A percentile compares a stretch with the other conserved stretches of the same genome.
These are phyloP conservation scores for Diaporthe helianthi DNA, from an alignment of 2,329 filamentous ascomycete species.

Conservation along the genomic window DNA sequence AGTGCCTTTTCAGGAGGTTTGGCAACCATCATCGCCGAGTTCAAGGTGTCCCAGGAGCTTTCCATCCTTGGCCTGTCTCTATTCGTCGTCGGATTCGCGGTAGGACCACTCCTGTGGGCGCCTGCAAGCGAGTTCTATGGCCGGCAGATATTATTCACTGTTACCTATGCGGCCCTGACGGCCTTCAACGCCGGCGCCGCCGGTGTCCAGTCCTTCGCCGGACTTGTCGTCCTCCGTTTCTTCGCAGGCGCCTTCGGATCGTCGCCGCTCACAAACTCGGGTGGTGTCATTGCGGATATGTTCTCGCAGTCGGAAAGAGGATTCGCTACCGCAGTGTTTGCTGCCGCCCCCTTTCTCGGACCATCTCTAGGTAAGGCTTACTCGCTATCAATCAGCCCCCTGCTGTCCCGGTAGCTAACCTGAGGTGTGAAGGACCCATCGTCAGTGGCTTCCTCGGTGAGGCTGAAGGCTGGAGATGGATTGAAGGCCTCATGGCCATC, in stretches of 20 bases:
- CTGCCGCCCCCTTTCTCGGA: constrained; percentile 70
- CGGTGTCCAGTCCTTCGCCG: constrained; percentile 62
- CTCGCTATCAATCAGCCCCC: rapidly evolving
- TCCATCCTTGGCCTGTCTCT: constrained; percentile 63
- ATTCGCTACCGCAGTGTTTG: constrained; percentile 68
- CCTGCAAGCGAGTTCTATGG: constrained; percentile 60
- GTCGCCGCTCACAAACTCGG: constrained; percentile 67
- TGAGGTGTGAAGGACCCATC: constrained; percentile 57
- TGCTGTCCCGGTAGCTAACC: background rate
- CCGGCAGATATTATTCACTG: constrained; percentile 64
- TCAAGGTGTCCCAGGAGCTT: constrained; percentile 58
- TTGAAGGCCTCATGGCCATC: constrained; percentile 69
- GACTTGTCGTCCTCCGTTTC: constrained; percentile 68
- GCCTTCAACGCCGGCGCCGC: constrained; percentile 68
- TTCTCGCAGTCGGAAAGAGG: constrained; percentile 61
- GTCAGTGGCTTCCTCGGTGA: constrained; percentile 71
- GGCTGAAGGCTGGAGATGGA: constrained; percentile 73
- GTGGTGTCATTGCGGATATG: constrained; percentile 69
- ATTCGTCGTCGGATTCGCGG: constrained; percentile 38
- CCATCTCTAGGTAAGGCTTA: constrained; percentile 54
- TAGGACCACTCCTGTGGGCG: constrained; percentile 37
- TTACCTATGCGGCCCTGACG: constrained; percentile 62
- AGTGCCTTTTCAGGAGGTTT: constrained; percentile 71
- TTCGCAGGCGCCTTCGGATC: constrained; percentile 69
- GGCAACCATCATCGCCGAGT: constrained; percentile 59